Conservation (phyloP, 108 stramenopile genomes). For the Asterionellopsis glacialis region DNA sequence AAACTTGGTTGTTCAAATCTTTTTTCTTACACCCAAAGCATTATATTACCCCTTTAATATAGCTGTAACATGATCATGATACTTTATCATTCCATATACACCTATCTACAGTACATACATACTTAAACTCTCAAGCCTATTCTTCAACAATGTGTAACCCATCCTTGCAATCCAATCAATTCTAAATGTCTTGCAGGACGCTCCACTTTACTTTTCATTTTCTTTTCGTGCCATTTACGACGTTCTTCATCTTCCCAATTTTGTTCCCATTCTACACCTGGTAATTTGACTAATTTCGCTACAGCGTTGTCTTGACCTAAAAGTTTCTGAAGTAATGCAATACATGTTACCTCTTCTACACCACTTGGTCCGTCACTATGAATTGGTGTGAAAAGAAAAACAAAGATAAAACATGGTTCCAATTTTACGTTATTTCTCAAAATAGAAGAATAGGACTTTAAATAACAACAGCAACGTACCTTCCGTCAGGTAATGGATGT, state of each 20-base stretch:
- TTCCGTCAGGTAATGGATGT: conserved; percentile 32
- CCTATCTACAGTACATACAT: too few relatives aligned
- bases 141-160: conserved; percentile 27
- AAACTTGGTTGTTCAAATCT: too few relatives aligned
- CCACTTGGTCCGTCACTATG: conserved; percentile 31
- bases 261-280: conserved; percentile 59
- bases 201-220: conserved; percentile 83
- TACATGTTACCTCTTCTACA: conserved; percentile 85
- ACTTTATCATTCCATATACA: too few relatives aligned
- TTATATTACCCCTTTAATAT: too few relatives aligned
- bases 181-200: conserved; percentile 68
- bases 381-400: not conserved
- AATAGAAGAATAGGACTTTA: too few relatives aligned
- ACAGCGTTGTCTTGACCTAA: conserved; percentile 28
- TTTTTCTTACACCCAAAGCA: too few relatives aligned
- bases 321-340: conserved; percentile 69
- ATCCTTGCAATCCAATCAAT: conserved; percentile 42
- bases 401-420: too few relatives aligned
- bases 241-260: conserved; percentile 58
- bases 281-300: conserved; percentile 62
- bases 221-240: conserved; percentile 84
- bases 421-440: too few relatives aligned
- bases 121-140: too few relatives aligned
- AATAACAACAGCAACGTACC: too few relatives aligned
- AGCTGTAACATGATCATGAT: too few relatives aligned